A percentile compares a stretch with the other conserved stretches of the same genome.
phyloP scores from a whole-genome alignment of 192 early-diverging fungal species.

The Backusella tuberculispora region DNA sequence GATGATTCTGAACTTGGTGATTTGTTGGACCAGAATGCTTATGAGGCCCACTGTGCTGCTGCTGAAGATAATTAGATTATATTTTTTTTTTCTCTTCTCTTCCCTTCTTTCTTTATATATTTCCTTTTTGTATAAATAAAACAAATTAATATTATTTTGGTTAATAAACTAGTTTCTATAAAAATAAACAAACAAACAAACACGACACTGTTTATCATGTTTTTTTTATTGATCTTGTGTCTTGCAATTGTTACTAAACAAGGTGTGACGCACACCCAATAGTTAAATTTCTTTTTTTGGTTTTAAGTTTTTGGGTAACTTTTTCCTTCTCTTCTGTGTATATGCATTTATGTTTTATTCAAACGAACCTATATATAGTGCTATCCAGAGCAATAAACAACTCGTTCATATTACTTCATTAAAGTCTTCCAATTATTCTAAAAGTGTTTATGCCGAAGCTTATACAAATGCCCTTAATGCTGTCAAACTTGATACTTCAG shows the following conservation, averaged over 20 bases:
- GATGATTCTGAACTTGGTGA: slow-evolving; percentile 66
- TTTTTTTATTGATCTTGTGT: background rate
- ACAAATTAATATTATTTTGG: background rate
- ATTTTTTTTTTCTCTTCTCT: background rate
- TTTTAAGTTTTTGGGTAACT: background rate
- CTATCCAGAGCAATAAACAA: background rate
- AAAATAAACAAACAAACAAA: background rate
- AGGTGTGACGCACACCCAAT: background rate
- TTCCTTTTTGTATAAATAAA: slow-evolving; percentile 16
- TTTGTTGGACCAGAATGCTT: slow-evolving; percentile 73
- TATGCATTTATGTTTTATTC: slow-evolving; percentile 21
- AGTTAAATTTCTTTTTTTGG: background rate
- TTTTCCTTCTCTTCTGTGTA: background rate
- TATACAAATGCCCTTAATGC: slow-evolving; percentile 32
- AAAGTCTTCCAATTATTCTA: background rate
- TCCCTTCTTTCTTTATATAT: background rate
- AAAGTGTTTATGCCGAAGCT: slow-evolving; percentile 16
- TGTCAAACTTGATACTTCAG: slow-evolving; percentile 33
- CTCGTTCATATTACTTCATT: background rate
- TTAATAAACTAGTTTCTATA: too few relatives aligned
- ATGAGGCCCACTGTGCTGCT: slow-evolving; percentile 60
- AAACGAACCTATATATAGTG: slow-evolving; percentile 14
- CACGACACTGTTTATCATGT: too few relatives aligned
- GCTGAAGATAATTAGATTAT: slow-evolving; percentile 36
- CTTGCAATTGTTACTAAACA: background rate